These are phyloP conservation scores for Suillus brevipes DNA, from an alignment of 768 basidiomycete genomes.

Conservation along the genomic window DNA sequence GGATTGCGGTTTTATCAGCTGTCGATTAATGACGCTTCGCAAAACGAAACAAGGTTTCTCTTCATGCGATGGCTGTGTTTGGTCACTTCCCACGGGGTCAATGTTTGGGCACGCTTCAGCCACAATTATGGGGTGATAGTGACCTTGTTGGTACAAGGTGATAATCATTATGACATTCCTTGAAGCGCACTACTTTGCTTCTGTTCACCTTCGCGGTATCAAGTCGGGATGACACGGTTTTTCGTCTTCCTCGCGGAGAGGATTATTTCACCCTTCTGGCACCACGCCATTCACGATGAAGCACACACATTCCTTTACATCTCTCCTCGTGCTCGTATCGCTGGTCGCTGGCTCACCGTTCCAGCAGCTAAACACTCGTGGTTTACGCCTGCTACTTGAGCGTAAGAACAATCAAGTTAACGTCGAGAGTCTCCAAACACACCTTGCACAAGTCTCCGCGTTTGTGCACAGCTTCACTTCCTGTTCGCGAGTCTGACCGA, in stretches of 20 bases:
- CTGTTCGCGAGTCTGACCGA: background rate
- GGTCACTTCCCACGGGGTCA: no score
- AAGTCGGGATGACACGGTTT: background rate
- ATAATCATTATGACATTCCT: background rate
- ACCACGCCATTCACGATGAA: constrained; percentile 19
- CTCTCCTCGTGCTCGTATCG: constrained; percentile 18
- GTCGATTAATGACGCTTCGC: no score
- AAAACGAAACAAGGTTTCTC: no score
- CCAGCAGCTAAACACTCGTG: constrained; percentile 5
- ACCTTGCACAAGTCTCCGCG: constrained; percentile 21
- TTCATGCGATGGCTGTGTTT: no score
- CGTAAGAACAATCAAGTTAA: constrained; percentile 16
- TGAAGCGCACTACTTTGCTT: background rate
- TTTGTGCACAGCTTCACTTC: constrained; percentile 5
- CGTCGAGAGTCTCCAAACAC: constrained; percentile 8
- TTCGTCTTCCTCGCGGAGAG: background rate
- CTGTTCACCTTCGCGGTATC: background rate
- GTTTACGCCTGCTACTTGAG: constrained; percentile 22
- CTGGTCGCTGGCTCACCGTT: constrained; percentile 13
- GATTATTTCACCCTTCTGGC: background rate
- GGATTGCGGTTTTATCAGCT: no score
- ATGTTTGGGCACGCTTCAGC: no score
- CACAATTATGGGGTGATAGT: no score
- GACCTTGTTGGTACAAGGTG: no score
- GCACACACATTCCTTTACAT: constrained; percentile 11